Conservation (phyloP, 2,329 filamentous ascomycete genomes). For the Botrytis medusae region DNA sequence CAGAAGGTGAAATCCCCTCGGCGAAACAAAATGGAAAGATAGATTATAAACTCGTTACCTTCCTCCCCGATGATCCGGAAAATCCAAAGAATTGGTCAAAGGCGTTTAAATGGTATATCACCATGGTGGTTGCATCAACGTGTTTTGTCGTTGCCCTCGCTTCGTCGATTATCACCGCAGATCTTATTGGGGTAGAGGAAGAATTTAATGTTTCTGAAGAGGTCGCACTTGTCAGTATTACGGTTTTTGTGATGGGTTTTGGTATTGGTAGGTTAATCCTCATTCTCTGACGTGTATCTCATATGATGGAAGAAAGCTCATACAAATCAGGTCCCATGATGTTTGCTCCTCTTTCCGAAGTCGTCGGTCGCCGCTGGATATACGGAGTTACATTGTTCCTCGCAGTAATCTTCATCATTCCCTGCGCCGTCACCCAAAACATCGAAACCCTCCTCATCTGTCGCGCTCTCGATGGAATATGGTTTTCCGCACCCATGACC, state of each 20-base stretch:
- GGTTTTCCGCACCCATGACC: constrained; percentile 84
- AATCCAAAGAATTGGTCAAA: constrained; percentile 89
- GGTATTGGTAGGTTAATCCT: constrained; percentile 59
- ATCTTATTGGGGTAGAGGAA: constrained; percentile 62
- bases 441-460: constrained; percentile 75
- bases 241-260: constrained; percentile 79
- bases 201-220: constrained; percentile 70
- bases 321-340: constrained; percentile 62
- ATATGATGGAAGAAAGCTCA: neutral
- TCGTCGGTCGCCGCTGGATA: constrained; percentile 69
- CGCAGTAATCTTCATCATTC: constrained; percentile 77
- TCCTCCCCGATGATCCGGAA: constrained; percentile 67
- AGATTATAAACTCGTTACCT: constrained; percentile 65
- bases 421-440: constrained; percentile 74
- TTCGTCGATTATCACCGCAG: constrained; percentile 76
- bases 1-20: constrained; percentile 55
- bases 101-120: constrained; percentile 76
- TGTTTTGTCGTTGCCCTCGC: constrained; percentile 67
- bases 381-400: constrained; percentile 52
- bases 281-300: no score
- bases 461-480: constrained; percentile 76
- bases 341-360: constrained; percentile 76
- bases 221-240: constrained; percentile 69
- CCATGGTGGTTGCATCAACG: constrained; percentile 76
- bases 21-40: neutral